Evolutionary conservation across 345 rosid genomes (phyloP).

Genomic region (Noccaea bulbosa): DNA sequence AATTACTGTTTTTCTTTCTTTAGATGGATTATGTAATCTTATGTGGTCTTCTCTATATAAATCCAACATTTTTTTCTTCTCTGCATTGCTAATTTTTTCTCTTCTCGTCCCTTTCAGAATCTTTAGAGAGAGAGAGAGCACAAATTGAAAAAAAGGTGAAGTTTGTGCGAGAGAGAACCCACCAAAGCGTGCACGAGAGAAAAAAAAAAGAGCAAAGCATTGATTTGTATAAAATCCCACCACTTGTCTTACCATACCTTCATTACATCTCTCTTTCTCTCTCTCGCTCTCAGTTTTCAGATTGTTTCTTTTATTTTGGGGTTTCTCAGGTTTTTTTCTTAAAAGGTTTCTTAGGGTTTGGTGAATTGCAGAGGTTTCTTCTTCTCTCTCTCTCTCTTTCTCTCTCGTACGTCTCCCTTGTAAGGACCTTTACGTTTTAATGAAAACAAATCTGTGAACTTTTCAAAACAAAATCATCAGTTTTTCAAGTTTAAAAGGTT

Average conservation of each 20-base stretch:
- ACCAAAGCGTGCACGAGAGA: constrained; percentile 47
- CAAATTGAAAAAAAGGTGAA: neutral
- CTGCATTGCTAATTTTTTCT: constrained; percentile 20
- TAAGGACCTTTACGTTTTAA: neutral
- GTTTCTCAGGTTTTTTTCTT: constrained; percentile 20
- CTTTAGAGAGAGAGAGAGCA: constrained; percentile 29
- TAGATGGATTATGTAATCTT: neutral
- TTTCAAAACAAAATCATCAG: neutral
- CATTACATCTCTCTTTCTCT: constrained; percentile 37
- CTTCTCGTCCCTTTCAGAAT: constrained; percentile 43
- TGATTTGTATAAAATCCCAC: constrained; percentile 43
- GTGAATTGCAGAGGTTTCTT: constrained; percentile 25
- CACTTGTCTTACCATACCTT: constrained; percentile 35
- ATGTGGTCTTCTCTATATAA: neutral
- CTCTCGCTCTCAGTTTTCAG: constrained; percentile 35
- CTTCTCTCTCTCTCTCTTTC: neutral
- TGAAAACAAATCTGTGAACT: neutral
- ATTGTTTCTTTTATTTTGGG: constrained; percentile 19
- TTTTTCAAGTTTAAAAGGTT: neutral
- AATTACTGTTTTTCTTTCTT: constrained; percentile 7
- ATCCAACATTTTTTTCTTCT: constrained; percentile 22
- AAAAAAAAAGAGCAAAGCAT: constrained; percentile 13
- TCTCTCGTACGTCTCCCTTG: constrained; percentile 27
- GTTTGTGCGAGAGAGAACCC: constrained; percentile 39
- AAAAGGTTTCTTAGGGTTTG: constrained; percentile 21